Percentiles rank a stretch among this genome's conserved stretches.
Conservation (phyloP, 2,329 filamentous ascomycete species). For the Teratosphaeria nubilosa region DNA sequence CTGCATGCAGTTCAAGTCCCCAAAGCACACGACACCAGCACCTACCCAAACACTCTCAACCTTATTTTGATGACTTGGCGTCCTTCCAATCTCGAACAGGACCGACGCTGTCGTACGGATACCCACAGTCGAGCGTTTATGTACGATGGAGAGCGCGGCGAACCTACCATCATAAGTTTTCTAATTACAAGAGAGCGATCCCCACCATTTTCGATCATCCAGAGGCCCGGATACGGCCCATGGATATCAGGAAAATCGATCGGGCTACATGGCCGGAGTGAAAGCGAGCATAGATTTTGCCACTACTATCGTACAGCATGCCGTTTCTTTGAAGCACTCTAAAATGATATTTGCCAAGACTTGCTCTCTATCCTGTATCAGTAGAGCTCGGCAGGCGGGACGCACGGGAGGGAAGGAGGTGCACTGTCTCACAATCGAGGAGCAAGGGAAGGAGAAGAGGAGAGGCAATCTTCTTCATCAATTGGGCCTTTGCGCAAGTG, state of each 20-base stretch:
- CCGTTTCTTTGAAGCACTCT: neutral
- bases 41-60: neutral
- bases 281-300: neutral
- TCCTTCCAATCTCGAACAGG: neutral
- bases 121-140: neutral
- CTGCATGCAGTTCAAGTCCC: neutral
- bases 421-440: neutral
- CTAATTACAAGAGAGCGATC: neutral
- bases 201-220: neutral
- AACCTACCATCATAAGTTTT: neutral
- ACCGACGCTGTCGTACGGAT: neutral
- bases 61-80: constrained; percentile 4
- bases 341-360: neutral
- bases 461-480: neutral
- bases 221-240: neutral
- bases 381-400: neutral
- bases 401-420: neutral
- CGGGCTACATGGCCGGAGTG: neutral
- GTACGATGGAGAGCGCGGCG: neutral
- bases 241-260: neutral
- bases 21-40: neutral
- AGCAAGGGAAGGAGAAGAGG: neutral
- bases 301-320: neutral
- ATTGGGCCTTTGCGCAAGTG: neutral
- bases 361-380: neutral